Percentiles rank a stretch among this genome's conserved stretches.
phyloP scores from a whole-genome alignment of 2,329 filamentous ascomycete species.

The Albophoma yamanashiensis region DNA sequence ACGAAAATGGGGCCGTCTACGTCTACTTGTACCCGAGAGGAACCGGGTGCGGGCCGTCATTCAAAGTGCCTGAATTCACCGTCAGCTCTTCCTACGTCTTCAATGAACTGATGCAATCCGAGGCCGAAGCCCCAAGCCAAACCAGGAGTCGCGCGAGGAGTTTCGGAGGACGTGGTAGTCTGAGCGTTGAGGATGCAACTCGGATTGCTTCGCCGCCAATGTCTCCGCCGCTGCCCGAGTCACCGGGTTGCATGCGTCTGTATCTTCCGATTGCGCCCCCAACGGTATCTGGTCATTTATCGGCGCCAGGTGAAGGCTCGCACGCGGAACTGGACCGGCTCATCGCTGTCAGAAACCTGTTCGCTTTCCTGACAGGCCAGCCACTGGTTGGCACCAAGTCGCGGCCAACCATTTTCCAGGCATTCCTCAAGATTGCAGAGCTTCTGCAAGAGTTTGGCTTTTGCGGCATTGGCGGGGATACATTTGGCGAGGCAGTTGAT shows the following conservation, averaged over 20 bases:
- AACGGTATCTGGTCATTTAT: constrained; percentile 21
- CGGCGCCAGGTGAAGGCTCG: constrained; percentile 19
- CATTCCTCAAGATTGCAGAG: constrained; percentile 41
- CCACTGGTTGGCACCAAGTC: constrained; percentile 48
- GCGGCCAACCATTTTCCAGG: constrained; percentile 40
- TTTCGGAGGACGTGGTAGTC: constrained; percentile 35
- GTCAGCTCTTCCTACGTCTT: constrained; percentile 45
- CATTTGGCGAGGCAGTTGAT: constrained; percentile 49
- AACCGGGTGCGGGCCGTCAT: constrained; percentile 42
- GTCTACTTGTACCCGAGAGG: constrained; percentile 46
- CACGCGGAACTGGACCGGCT: constrained; percentile 39
- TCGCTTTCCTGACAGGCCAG: constrained; percentile 54
- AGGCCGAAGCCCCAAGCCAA: constrained; percentile 21
- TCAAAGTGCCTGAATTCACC: constrained; percentile 46
- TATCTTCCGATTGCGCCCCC: constrained; percentile 40
- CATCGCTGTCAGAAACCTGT: constrained; percentile 52
- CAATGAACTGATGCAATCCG: constrained; percentile 38
- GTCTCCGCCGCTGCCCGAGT: constrained; percentile 24
- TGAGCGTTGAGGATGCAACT: constrained; percentile 39
- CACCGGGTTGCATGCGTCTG: constrained; percentile 32
- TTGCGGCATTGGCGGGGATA: constrained; percentile 42
- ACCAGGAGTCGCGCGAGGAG: constrained; percentile 27
- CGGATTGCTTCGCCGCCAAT: constrained; percentile 25
- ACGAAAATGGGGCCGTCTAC: constrained; percentile 44
- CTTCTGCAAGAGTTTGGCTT: constrained; percentile 49